Evolutionary conservation across 768 basidiomycete genomes (phyloP), one percentile per base, ranked within the genome.

Genomic region (Suillus hirtellus): DNA sequence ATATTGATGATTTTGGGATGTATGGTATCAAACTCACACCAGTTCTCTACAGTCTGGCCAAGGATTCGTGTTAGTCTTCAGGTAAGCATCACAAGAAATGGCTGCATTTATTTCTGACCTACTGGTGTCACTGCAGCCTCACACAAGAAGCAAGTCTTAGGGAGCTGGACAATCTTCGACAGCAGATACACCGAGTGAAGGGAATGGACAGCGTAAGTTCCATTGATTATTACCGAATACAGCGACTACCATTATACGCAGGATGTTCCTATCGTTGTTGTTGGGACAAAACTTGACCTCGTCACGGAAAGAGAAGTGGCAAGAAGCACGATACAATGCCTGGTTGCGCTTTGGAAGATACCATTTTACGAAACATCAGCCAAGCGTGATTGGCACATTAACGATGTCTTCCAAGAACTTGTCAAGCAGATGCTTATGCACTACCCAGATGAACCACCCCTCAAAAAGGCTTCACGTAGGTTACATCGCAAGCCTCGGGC

Each of bases 281-380:
- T 93, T 10, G 93, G 93, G 49, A 94, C 93, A 37, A 93, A 94
- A 73, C 80, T 89, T 47, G 94, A 95, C 72, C 83, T 95, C 44
- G 84, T 83, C 34, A 86, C 84, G 63, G 93, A 95, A 73, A 84
- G 94, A 38, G 91, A 94, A 71, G 90, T 95, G 7, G 84, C 86
- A 19, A 80, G 82, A 53, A 78, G 72, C 47, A 85, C 84, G 0
- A 89, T 93, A 40, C 84, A 89, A 69, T 76, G 84, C 11, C 82
- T 92, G 12, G 84, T 88, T 21, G 79, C 74, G 38, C 81, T 81
- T 2, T 93, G 92, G 91, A 78, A 79, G 15, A 76, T 92, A n/a
- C 89, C 83, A 7, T 90, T 92, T 70, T 93, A 89, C 71, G 93
- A 94, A 77, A 94, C 92, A 3, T 93, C 91, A n/a, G 90, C 92